These are phyloP conservation scores for Rhodotorula glutinis DNA, from an alignment of 1,284 basidiomycete species.

Conservation along the genomic window DNA sequence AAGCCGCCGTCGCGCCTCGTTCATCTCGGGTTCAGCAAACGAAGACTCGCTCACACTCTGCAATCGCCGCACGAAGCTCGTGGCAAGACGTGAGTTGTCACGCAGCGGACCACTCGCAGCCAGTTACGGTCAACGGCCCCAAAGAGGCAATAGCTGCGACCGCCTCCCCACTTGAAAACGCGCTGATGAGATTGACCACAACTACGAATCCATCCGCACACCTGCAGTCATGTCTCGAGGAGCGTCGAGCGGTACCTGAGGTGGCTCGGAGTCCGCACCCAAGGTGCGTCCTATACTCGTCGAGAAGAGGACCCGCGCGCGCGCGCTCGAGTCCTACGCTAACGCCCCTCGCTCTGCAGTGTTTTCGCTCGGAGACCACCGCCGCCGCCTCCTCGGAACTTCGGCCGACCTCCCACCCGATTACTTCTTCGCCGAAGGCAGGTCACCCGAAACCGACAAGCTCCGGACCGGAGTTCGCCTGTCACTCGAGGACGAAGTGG, in stretches of 20 bases:
- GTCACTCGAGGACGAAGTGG: slow-evolving; percentile 81
- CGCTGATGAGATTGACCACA: too few relatives aligned
- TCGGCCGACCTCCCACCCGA: slow-evolving; percentile 73
- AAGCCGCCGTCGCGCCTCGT: not conserved
- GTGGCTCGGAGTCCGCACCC: slow-evolving; percentile 96
- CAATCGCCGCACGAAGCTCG: slow-evolving; percentile 31
- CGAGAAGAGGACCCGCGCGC: not conserved
- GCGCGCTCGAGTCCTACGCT: not conserved
- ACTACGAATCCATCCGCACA: too few relatives aligned
- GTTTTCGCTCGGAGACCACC: slow-evolving; percentile 90
- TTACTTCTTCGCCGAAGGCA: slow-evolving; percentile 76
- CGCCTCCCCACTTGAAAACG: not conserved
- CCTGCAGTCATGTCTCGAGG: slow-evolving; percentile 71
- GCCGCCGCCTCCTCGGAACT: slow-evolving; percentile 82
- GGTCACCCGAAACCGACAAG: slow-evolving; percentile 64
- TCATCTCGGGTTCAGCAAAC: not conserved
- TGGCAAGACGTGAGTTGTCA: slow-evolving; percentile 44
- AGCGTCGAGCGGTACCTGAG: slow-evolving; percentile 92
- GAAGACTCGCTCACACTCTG: not conserved
- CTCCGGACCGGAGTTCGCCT: slow-evolving; percentile 69
- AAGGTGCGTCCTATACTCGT: slow-evolving; percentile 44
- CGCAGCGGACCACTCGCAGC: too few relatives aligned
- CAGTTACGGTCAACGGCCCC: too few relatives aligned
- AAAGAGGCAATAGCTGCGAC: too few relatives aligned
- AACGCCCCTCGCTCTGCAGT: slow-evolving; percentile 53